Conservation (phyloP, 306 rosid genomes). For the Dalbergia cultrata region DNA sequence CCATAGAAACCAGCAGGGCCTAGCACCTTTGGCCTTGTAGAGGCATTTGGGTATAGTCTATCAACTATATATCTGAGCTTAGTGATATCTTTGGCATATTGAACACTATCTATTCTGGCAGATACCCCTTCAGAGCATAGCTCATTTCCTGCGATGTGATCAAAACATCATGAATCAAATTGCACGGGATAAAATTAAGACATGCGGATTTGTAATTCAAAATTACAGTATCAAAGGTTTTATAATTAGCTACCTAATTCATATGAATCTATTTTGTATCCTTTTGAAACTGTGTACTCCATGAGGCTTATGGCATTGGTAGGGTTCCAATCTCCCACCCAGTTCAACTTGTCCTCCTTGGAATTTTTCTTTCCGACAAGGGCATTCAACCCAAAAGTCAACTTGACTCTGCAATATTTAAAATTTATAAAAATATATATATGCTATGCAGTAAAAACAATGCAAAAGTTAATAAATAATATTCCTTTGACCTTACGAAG, state of each 20-base stretch:
- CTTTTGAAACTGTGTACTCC: slow-evolving; percentile 60
- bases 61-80: slow-evolving; percentile 50
- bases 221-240: background rate
- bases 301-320: slow-evolving; percentile 62
- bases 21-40: slow-evolving; percentile 62
- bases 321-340: slow-evolving; percentile 65
- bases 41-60: slow-evolving; percentile 47
- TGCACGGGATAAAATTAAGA: background rate
- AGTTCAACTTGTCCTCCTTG: slow-evolving; percentile 39
- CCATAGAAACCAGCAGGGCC: slow-evolving; percentile 76
- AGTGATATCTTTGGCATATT: slow-evolving; percentile 67
- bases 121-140: slow-evolving; percentile 57
- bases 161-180: background rate
- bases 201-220: background rate
- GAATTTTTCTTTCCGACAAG: slow-evolving; percentile 56
- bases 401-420: slow-evolving; percentile 47
- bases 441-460: no score
- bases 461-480: no score
- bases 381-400: slow-evolving; percentile 72
- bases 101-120: slow-evolving; percentile 56
- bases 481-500: no score
- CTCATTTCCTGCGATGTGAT: slow-evolving; percentile 62
- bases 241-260: slow-evolving; percentile 56
- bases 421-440: background rate
- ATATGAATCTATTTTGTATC: slow-evolving; percentile 73